Percentiles rank a stretch among this genome's conserved stretches.
phyloP scores from a whole-genome alignment of 1,139 yeast genomes.

The Saccharomyces hybrid region DNA sequence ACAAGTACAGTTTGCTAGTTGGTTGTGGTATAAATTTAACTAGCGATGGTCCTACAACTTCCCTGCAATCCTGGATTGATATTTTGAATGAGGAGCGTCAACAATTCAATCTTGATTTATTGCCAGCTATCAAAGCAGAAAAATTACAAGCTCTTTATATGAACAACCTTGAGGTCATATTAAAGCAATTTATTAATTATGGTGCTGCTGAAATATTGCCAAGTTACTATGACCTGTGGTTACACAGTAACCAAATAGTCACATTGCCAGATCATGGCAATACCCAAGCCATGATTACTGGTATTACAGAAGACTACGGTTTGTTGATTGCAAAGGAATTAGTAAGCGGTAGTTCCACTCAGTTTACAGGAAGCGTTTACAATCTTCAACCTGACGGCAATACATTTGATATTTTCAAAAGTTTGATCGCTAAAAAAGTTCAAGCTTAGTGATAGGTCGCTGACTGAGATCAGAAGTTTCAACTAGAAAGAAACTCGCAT shows the following conservation, averaged over 20 bases:
- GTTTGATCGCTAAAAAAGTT: constrained; percentile 66
- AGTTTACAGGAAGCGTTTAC: constrained; percentile 45
- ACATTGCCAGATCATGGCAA: constrained; percentile 42
- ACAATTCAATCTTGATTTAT: constrained; percentile 34
- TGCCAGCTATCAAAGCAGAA: constrained; percentile 55
- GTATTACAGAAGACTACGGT: constrained; percentile 82
- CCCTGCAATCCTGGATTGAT: constrained; percentile 62
- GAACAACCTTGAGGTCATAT: constrained; percentile 54
- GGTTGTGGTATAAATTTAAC: constrained; percentile 86
- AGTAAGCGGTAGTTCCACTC: constrained; percentile 33
- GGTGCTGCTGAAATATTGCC: constrained; percentile 69
- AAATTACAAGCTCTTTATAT: constrained; percentile 60
- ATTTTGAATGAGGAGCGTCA: constrained; percentile 48
- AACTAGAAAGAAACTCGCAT: background rate
- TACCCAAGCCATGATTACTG: constrained; percentile 57
- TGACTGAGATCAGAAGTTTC: background rate
- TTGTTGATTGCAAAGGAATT: constrained; percentile 68
- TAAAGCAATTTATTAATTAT: constrained; percentile 48
- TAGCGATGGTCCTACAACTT: constrained; percentile 87
- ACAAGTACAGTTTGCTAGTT: constrained; percentile 55
- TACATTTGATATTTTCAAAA: constrained; percentile 90
- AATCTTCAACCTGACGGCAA: constrained; percentile 96
- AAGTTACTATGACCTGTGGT: constrained; percentile 76
- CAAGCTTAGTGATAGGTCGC: background rate
- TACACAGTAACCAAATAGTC: constrained; percentile 64